Conservation (phyloP, 169 alveolate species). For the Eimeria maxima region DNA sequence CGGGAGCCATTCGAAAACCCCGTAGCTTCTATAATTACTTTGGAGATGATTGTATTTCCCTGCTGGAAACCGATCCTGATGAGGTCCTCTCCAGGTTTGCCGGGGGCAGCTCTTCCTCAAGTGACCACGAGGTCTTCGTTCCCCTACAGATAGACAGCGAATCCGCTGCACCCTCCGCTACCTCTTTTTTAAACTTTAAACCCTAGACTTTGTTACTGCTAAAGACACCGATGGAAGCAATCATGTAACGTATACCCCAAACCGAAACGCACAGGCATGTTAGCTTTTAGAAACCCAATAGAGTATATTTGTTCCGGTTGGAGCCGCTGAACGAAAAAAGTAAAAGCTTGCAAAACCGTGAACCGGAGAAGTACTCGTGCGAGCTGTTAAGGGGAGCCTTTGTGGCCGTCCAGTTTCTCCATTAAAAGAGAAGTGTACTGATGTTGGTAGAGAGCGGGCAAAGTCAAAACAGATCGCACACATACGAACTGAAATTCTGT, state of each 20-base stretch:
- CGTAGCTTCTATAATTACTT: constrained; percentile 42
- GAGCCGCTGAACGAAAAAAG: too few species aligned
- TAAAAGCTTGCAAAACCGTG: not conserved
- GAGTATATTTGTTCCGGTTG: too few species aligned
- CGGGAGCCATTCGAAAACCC: constrained; percentile 47
- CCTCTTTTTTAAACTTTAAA: not conserved
- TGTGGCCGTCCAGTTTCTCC: too few species aligned
- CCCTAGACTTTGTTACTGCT: not conserved
- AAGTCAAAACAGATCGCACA: too few species aligned
- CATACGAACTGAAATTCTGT: too few species aligned
- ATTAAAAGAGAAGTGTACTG: too few species aligned
- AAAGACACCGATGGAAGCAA: not conserved
- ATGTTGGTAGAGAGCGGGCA: too few species aligned
- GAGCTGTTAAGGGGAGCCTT: too few species aligned
- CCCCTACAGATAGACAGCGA: constrained; percentile 20
- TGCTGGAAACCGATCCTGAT: constrained; percentile 4
- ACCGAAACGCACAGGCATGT: not conserved
- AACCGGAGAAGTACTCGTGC: not conserved
- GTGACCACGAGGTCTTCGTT: constrained; percentile 26
- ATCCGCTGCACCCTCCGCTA: not conserved
- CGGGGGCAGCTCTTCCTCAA: not conserved
- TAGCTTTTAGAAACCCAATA: not conserved
- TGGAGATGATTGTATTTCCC: not conserved
- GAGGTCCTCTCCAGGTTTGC: constrained; percentile 1
- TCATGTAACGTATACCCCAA: not conserved